Evolutionary conservation across 2,329 filamentous ascomycete genomes (phyloP).

Genomic region (Botrytis medusae): DNA sequence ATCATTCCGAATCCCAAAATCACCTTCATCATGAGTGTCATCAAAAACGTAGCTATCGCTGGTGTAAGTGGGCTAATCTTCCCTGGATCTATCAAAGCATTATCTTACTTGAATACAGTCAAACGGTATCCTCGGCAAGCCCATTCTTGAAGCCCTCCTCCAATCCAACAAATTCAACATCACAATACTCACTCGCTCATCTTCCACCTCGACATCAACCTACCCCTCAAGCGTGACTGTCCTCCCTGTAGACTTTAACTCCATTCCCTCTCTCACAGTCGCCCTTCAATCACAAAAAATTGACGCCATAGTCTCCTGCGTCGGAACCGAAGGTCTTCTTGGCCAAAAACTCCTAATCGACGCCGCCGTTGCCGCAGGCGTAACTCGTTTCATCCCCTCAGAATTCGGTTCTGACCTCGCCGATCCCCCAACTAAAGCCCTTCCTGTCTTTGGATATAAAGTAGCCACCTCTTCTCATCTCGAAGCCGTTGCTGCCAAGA

Average conservation of each 20-base stretch:
- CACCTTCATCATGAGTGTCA: slow-evolving; percentile 27
- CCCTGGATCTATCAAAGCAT: not conserved
- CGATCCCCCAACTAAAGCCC: slow-evolving; percentile 40
- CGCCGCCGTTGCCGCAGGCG: slow-evolving; percentile 57
- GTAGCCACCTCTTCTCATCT: slow-evolving; percentile 45
- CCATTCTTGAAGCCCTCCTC: slow-evolving; percentile 32
- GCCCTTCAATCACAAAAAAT: slow-evolving; percentile 51
- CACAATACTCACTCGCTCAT: slow-evolving; percentile 49
- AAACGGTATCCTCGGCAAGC: slow-evolving; percentile 31
- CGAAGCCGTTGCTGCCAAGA: slow-evolving; percentile 42
- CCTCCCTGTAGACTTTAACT: slow-evolving; percentile 47
- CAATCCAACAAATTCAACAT: slow-evolving; percentile 44
- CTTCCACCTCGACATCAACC: slow-evolving; percentile 27
- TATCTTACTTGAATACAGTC: slow-evolving; percentile 26
- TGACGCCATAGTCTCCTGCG: slow-evolving; percentile 56
- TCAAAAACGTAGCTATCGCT: slow-evolving; percentile 35
- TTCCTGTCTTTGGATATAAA: slow-evolving; percentile 56
- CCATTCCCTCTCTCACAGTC: slow-evolving; percentile 43
- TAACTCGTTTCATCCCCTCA: slow-evolving; percentile 61
- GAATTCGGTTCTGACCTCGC: slow-evolving; percentile 52
- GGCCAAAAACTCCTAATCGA: slow-evolving; percentile 55
- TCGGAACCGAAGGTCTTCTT: slow-evolving; percentile 41
- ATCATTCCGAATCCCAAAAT: not conserved
- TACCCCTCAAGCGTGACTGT: slow-evolving; percentile 43
- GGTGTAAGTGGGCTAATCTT: slow-evolving; percentile 29